Conservation (phyloP, 495 filamentous ascomycete species). For the Rostrohypoxylon terebratum region DNA sequence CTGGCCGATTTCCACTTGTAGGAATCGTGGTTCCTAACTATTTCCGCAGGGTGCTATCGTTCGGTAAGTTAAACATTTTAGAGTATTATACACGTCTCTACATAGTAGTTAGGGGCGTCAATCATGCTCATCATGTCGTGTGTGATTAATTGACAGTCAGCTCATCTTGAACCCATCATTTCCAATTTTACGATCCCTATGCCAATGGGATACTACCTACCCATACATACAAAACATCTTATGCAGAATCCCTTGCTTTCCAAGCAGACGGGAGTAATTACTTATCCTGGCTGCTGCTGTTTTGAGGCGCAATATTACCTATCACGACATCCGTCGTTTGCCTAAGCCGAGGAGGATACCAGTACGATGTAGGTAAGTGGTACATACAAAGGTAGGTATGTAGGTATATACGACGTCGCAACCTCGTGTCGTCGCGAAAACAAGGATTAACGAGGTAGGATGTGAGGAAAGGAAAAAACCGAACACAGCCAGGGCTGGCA, state of each 20-base stretch:
- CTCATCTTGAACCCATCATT: background rate
- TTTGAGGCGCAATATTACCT: conserved; percentile 16
- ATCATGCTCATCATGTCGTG: conserved; percentile 7
- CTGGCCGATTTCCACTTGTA: conserved; percentile 19
- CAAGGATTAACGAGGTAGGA: conserved; percentile 31
- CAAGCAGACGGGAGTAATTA: conserved; percentile 35
- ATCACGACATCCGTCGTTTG: conserved; percentile 35
- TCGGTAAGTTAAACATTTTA: background rate
- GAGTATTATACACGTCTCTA: conserved; percentile 20
- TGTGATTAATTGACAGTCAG: conserved; percentile 4
- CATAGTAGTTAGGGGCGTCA: conserved; percentile 8
- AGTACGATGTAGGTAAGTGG: background rate
- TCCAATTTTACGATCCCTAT: background rate
- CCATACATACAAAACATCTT: conserved; percentile 7
- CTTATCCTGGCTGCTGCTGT: conserved; percentile 25
- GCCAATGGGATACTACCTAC: conserved; percentile 25
- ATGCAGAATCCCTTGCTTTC: conserved; percentile 21
- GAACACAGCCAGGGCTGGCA: conserved; percentile 27
- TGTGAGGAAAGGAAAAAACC: conserved; percentile 40
- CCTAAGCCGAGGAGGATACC: conserved; percentile 38
- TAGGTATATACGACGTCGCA: conserved; percentile 22
- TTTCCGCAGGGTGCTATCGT: conserved; percentile 16
- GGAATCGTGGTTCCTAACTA: conserved; percentile 20
- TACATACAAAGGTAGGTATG: background rate
- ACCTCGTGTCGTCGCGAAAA: conserved; percentile 29